phyloP scores from a whole-genome alignment of 2,329 filamentous ascomycete genomes.

The Dothiorella sarmentorum region DNA sequence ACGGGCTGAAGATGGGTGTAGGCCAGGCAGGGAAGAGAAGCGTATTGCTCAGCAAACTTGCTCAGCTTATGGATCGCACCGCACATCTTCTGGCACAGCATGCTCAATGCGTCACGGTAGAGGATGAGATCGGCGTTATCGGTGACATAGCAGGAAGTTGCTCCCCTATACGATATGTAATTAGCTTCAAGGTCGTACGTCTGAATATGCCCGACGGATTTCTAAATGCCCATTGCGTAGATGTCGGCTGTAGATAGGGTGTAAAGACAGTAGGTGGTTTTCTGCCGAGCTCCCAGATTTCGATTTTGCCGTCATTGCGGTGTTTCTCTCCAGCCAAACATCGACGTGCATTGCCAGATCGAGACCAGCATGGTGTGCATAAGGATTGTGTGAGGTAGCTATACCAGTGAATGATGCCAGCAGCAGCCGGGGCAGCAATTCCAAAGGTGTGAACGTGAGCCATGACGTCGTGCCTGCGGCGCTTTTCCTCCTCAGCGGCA shows the following conservation, averaged over 20 bases:
- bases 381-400: slow-evolving; percentile 35
- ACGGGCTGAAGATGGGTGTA: slow-evolving; percentile 71
- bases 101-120: slow-evolving; percentile 67
- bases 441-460: slow-evolving; percentile 71
- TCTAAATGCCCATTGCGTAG: too few relatives aligned
- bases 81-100: slow-evolving; percentile 75
- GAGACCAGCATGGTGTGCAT: background rate
- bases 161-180: slow-evolving; percentile 28
- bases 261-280: too few relatives aligned
- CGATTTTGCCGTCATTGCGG: too few relatives aligned
- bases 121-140: slow-evolving; percentile 79
- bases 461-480: slow-evolving; percentile 61
- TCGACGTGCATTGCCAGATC: background rate
- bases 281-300: too few relatives aligned
- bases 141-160: slow-evolving; percentile 62
- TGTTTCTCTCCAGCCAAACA: background rate
- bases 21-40: slow-evolving; percentile 67
- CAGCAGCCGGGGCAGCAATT: slow-evolving; percentile 68
- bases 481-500: slow-evolving; percentile 49
- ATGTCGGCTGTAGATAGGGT: too few relatives aligned
- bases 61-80: slow-evolving; percentile 73
- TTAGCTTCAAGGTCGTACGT: background rate
- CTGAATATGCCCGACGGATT: too few relatives aligned
- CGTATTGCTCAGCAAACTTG: slow-evolving; percentile 69
- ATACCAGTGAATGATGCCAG: slow-evolving; percentile 73